Evolutionary conservation across 139 green algal species (phyloP), one percentile per base, ranked within the genome.

Genomic region (Chlamydomonas sp.): DNA sequence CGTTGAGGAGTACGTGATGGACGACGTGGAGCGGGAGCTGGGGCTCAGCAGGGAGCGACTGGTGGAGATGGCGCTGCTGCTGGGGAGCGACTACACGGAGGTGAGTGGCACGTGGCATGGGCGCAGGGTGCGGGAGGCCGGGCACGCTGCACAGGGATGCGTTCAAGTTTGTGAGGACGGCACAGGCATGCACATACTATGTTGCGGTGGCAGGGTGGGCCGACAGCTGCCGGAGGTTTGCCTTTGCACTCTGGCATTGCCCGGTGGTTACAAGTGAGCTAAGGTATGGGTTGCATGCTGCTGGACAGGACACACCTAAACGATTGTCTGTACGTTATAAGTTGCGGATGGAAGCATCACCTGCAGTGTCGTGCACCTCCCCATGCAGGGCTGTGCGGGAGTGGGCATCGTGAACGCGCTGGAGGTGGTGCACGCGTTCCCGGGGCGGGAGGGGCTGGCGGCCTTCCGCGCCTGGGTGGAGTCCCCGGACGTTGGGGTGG

Each of bases 341-440:
- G 31, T 49, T 49, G 31, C 31, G 31, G 31, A 49, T 49, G 31
- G 31, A 49, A 49, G 31, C 31, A 18, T 78, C 57, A 2, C 57
- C 12, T 79, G 3, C 3, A 20, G n/a, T 77, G 3, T 2, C 17
- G 3, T 10, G 60, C 7, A 6, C n/a, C 63, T 59, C 63, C 6
- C 78, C 3, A 8, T 17, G 17, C 79, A 93, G 90, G 92, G 92
- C 57, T 88, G 94, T 14, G 77, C 87, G 12, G 94, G 94, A 63
- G 93, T 96, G 60, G 94, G 98, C n/a, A 95, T 99, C 60, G 98
- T 99, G 57, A 99, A 99, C 88, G 98, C 98, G 16, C 87, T 99
- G 85, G 97, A 99, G 93, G 92, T 98, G 66, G 91, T 99, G 61
- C 90, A 92, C 5, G 94, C 95, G 5, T 99, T 98, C 82, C 86